Base-by-base conservation (phyloP, 208 protist species). In the Borovskyia barvae region DNA sequence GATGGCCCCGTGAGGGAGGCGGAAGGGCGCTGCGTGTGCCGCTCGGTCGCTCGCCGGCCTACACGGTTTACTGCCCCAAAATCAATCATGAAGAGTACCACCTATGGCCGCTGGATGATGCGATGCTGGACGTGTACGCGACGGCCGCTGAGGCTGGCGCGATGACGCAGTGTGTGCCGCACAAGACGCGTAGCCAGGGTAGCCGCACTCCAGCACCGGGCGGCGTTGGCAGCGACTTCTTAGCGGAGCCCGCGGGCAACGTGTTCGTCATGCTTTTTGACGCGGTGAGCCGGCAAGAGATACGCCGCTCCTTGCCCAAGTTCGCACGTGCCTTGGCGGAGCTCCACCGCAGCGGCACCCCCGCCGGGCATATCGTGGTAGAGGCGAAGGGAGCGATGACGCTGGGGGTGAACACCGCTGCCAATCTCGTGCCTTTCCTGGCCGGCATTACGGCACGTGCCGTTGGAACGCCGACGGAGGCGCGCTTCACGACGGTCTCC, bases 211-310 rank as follows among this genome's bases (percentile, higher is more conserved):
- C n/a, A 7, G 32, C 29, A 28, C 9, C 28, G 17, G 39, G 1
- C 20, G 7, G 42, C 28, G 17, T 0, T n/a, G 1, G n/a, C 28
- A 40, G 25, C 28, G 15, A 29, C 12, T 54, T 32, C 2, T 19
- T 35, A 11, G 19, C 40, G 19, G 60, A 72, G 37, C 84, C 84
- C 4, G 47, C 73, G 2, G 72, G 51, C 15, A 87, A 75, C 37
- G 65, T 87, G 28, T 63, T 91, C 12, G 30, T 85, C 0, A 26
- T 91, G 17, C 15, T 87, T 20, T 61, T 91, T 45, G 84, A 87
- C 66, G 54, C 84, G 0, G 67, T 85, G 26, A 87, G 84, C 41
- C 76, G 84, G 17, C 70, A 78, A 41, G 77, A 73, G 32, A 63
- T 83, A n/a, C 25, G 41, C 19, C 79, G 84, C 20, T 72, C 73